Conservation (phyloP, 2,329 filamentous ascomycete species). For the Pseudogymnoascus sp. region DNA sequence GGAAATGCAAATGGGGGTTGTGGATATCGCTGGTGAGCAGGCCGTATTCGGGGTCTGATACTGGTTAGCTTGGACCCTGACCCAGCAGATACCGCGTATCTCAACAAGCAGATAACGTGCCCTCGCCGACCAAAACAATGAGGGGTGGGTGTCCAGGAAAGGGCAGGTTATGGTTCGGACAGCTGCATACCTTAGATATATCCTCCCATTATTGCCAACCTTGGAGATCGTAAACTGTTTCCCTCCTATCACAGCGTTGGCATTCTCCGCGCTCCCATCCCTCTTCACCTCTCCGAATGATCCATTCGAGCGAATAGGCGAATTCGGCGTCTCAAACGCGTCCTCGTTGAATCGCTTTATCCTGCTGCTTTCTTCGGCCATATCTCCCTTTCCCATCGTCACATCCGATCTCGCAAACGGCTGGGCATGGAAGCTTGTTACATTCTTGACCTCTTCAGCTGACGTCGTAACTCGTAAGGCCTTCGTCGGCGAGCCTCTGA, state of each 20-base stretch:
- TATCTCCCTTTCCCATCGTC: conserved; percentile 10
- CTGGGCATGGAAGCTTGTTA: conserved; percentile 20
- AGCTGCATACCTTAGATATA: conserved; percentile 62
- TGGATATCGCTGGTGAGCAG: conserved; percentile 53
- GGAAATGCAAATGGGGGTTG: conserved; percentile 56
- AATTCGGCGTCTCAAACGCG: conserved; percentile 22
- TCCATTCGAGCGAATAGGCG: conserved; percentile 5
- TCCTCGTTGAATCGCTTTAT: conserved; percentile 23
- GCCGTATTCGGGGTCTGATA: conserved; percentile 52
- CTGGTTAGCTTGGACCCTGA: conserved; percentile 8
- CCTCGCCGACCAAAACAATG: conserved; percentile 22
- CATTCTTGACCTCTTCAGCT: conserved; percentile 19
- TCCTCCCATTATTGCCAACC: conserved; percentile 74
- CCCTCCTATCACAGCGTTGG: conserved; percentile 42
- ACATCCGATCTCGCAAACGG: conserved; percentile 19
- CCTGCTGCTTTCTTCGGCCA: conserved; percentile 11
- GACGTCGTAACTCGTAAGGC: conserved; percentile 18
- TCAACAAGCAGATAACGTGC: conserved; percentile 10
- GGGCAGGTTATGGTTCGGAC: conserved; percentile 17
- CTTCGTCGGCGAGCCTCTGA: conserved; percentile 24
- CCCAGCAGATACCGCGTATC: conserved; percentile 9
- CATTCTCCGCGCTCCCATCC: conserved; percentile 53
- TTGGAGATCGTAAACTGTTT: conserved; percentile 65
- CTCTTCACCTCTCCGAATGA: conserved; percentile 43
- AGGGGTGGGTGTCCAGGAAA: conserved; percentile 17